These are phyloP conservation scores for Saccharomyces jurei DNA, from an alignment of 805 yeast genomes.

Conservation along the genomic window DNA sequence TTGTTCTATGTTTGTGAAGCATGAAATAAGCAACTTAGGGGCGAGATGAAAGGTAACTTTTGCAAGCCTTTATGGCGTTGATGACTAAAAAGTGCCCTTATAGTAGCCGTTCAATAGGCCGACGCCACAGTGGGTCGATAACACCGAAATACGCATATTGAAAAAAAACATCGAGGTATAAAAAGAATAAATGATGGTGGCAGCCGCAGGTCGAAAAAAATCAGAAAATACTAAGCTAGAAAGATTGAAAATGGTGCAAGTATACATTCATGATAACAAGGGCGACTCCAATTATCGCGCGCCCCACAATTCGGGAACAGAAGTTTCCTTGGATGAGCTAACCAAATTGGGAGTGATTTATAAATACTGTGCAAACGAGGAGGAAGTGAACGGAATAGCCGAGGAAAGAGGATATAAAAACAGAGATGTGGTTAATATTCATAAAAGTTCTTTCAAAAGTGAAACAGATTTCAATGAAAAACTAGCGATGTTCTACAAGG, in stretches of 20 bases:
- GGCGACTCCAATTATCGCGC: slow-evolving; percentile 52
- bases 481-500: slow-evolving; percentile 62
- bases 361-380: slow-evolving; percentile 39
- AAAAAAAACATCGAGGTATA: neutral
- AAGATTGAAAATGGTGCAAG: slow-evolving; percentile 32
- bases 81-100: neutral
- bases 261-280: slow-evolving; percentile 59
- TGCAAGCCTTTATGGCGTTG: neutral
- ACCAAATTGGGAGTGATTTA: slow-evolving; percentile 62
- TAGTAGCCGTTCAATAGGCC: neutral
- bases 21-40: neutral
- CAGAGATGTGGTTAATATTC: slow-evolving; percentile 62
- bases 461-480: slow-evolving; percentile 53
- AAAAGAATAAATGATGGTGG: neutral
- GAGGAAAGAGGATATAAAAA: slow-evolving; percentile 65
- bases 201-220: neutral
- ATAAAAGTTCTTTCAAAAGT: slow-evolving; percentile 52
- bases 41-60: neutral
- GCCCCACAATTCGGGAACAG: slow-evolving; percentile 63
- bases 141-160: neutral
- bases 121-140: neutral
- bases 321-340: slow-evolving; percentile 44
- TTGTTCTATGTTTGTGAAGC: neutral
- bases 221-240: neutral
- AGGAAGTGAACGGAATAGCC: slow-evolving; percentile 61